Percentiles rank a stretch among this genome's conserved stretches.
Evolutionary conservation across 2,329 filamentous ascomycete species (phyloP).

Genomic region (Clarireedia homoeocarpa): DNA sequence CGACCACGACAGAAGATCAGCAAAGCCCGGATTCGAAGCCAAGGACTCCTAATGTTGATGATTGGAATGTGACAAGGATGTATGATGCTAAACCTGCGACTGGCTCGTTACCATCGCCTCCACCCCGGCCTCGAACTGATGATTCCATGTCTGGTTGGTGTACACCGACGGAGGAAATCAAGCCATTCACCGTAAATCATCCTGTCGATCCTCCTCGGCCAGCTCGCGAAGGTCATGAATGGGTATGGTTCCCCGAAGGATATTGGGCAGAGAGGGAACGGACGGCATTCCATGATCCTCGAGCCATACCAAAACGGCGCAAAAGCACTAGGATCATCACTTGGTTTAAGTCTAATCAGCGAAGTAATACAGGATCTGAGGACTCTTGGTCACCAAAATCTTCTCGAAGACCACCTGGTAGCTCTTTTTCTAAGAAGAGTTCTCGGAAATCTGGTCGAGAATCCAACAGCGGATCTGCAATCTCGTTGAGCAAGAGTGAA

Average conservation of each 20-base stretch:
- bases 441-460: not conserved
- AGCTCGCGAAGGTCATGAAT: slow-evolving; percentile 47
- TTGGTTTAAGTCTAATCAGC: not conserved
- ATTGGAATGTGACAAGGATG: slow-evolving; percentile 7
- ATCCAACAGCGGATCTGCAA: not conserved
- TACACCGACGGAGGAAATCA: not conserved
- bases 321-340: not conserved
- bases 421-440: slow-evolving; percentile 6
- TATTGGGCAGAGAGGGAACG: slow-evolving; percentile 54
- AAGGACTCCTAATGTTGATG: not conserved
- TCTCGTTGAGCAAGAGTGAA: not conserved
- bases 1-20: not conserved
- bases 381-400: slow-evolving; percentile 6
- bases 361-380: not conserved
- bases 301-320: not conserved
- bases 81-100: slow-evolving; percentile 1
- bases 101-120: not conserved
- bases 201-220: slow-evolving; percentile 44
- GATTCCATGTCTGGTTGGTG: not conserved
- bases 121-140: not conserved
- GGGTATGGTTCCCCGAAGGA: slow-evolving; percentile 55
- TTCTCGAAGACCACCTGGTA: not conserved
- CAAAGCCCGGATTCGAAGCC: not conserved
- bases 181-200: not conserved
- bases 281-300: not conserved